Percentiles rank a stretch among this genome's conserved stretches.
Conservation (phyloP, 2,329 filamentous ascomycete genomes). For the Drechslerella dactyloides region DNA sequence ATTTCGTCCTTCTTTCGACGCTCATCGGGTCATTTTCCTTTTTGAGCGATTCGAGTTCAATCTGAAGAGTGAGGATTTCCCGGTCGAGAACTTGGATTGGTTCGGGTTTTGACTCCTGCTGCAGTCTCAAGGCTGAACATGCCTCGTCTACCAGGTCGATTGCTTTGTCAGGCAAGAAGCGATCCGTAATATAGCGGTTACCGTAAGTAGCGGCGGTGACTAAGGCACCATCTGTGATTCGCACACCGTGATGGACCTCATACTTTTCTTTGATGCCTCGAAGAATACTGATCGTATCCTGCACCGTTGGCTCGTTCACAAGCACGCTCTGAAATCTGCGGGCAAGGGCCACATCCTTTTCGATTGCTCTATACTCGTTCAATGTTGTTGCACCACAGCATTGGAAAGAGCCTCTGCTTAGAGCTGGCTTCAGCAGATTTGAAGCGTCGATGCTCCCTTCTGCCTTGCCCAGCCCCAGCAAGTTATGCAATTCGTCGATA, state of each 20-base stretch:
- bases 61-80: constrained; percentile 96
- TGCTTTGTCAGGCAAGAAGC: constrained; percentile 94
- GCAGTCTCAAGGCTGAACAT: constrained; percentile 83
- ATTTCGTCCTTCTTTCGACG: constrained; percentile 82
- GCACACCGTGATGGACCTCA: constrained; percentile 93
- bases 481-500: constrained; percentile 89
- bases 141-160: constrained; percentile 97
- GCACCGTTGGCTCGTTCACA: constrained; percentile 88
- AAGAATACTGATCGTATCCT: constrained; percentile 92
- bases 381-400: constrained; percentile 94
- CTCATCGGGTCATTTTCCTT: constrained; percentile 93
- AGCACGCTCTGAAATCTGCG: constrained; percentile 91
- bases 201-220: constrained; percentile 91
- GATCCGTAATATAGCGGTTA: constrained; percentile 95
- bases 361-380: constrained; percentile 88
- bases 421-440: constrained; percentile 88
- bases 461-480: constrained; percentile 90
- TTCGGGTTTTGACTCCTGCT: constrained; percentile 96
- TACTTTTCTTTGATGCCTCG: constrained; percentile 95
- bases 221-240: constrained; percentile 88
- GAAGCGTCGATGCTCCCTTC: constrained; percentile 97
- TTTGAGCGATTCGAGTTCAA: constrained; percentile 89
- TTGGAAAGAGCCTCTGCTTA: constrained; percentile 91
- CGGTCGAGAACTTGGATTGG: constrained; percentile 90
- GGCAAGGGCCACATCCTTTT: constrained; percentile 93